Conservation (phyloP, 768 basidiomycete species). For the Podaxis sp. region DNA sequence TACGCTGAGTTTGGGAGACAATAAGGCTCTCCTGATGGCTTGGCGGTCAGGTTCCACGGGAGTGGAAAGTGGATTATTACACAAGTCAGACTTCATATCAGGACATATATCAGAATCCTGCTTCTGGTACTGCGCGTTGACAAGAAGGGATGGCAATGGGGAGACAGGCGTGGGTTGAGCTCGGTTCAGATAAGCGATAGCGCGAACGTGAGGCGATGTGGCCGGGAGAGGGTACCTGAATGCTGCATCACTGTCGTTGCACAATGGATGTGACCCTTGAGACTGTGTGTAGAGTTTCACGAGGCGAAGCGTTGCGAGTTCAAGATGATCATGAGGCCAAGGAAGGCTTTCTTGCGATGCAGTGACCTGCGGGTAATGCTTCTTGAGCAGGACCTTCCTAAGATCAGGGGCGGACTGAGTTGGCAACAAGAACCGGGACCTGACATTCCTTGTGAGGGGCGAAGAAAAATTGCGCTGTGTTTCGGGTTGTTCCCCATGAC, state of each 20-base stretch:
- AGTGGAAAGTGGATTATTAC: neutral
- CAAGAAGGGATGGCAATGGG: neutral
- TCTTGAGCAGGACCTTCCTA: neutral
- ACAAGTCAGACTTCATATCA: neutral
- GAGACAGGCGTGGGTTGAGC: neutral
- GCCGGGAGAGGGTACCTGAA: neutral
- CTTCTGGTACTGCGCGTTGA: neutral
- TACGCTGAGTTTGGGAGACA: constrained; percentile 8
- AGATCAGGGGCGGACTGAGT: neutral
- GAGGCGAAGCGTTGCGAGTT: constrained; percentile 12
- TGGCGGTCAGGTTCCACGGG: constrained; percentile 5
- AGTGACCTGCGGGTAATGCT: neutral
- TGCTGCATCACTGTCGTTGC: neutral
- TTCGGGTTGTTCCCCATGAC: neutral
- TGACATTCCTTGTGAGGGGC: neutral
- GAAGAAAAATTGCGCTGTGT: neutral
- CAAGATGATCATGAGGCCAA: constrained; percentile 14
- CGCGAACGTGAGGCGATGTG: neutral
- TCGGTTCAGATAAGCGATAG: constrained; percentile 1
- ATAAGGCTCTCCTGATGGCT: neutral
- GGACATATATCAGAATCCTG: neutral
- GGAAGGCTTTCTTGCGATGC: neutral
- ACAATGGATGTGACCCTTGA: neutral
- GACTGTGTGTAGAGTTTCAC: constrained; percentile 10
- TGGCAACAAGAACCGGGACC: neutral